Base-by-base conservation (phyloP, 176 grass and related monocot genomes). In the Urochloa ruziziensis region DNA sequence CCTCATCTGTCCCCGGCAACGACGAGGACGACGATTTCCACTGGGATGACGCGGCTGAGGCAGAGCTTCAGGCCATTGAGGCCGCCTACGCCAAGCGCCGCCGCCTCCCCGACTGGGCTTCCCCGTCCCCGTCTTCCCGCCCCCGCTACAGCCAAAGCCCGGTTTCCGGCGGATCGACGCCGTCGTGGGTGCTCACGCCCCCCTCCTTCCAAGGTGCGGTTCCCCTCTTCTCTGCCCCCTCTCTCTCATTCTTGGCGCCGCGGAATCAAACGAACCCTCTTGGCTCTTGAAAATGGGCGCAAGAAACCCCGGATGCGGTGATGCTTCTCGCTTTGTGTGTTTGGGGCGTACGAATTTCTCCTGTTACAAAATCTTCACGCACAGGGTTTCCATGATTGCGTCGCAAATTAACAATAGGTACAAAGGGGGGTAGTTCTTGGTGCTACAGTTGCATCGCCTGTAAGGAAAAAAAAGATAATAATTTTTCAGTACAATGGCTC, bases 41-140 rank as follows among this genome's bases (percentile, higher is more conserved):
- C 78, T 98, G 93, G 96, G 89, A 95, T 77, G 56, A 74, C 24
- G 91, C 24, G 15, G 89, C 93, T 25, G 96, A 98, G 85, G 89
- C 89, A 7, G 89, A 95, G 91, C 87, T 98, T 6, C 93, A 88
- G 69, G 89, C 91, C 76, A 90, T 98, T 73, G 96, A 98, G 81
- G 71, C 91, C n/a, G 85, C 89, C 39, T 81, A 91, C 75, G 70
- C 74, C 48, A 92, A 86, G 76, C 79, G 83, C 70, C 93, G 89
- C 16, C 93, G 89, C 73, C 80, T 97, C 23, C 90, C 92, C 17
- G 52, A 91, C 75, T 93, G 92, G 92, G 81, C 63, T 52, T 56
- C 11, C 37, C 28, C 68, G 7, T 40, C 67, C 59, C 51, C 28
- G 18, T 33, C 47, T 18, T 65, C 36, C 11, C 49, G 47, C n/a